phyloP scores from a whole-genome alignment of 31 red algal genomes.

The Endocladia muricata region DNA sequence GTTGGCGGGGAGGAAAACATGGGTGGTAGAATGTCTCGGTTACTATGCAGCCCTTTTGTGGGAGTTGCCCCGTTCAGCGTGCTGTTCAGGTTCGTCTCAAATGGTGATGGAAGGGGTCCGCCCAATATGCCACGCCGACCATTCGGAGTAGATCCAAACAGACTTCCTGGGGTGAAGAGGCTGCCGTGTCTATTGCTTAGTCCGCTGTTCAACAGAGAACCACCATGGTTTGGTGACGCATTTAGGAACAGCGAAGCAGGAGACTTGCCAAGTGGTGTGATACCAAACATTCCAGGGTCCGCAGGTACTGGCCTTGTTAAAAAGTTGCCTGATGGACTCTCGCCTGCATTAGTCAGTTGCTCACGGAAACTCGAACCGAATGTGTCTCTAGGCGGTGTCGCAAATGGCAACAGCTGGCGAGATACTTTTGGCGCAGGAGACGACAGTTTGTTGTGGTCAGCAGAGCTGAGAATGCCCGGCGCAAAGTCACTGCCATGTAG shows the following conservation, averaged over 20 bases:
- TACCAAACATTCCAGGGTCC: constrained; percentile 30
- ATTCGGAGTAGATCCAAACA: constrained; percentile 47
- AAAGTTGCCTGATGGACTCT: constrained; percentile 34
- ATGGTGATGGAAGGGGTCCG: constrained; percentile 39
- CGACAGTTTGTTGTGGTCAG: neutral
- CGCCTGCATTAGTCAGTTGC: constrained; percentile 13
- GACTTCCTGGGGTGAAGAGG: constrained; percentile 52
- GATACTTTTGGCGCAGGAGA: neutral
- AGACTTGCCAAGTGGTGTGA: constrained; percentile 59
- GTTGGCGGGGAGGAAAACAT: constrained; percentile 14
- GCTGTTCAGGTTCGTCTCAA: constrained; percentile 35
- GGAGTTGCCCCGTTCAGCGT: neutral
- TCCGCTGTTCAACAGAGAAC: constrained; percentile 1
- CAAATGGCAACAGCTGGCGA: constrained; percentile 10
- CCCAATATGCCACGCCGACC: constrained; percentile 18
- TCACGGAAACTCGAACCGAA: constrained; percentile 48
- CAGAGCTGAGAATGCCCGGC: too few species aligned
- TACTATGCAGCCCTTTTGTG: neutral
- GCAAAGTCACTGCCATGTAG: too few species aligned
- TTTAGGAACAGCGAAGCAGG: constrained; percentile 50
- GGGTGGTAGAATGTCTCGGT: constrained; percentile 11
- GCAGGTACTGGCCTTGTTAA: constrained; percentile 22
- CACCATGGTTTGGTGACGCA: constrained; percentile 25
- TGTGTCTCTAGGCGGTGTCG: constrained; percentile 40
- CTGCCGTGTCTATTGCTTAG: constrained; percentile 19